phyloP scores from a whole-genome alignment of 192 early-diverging fungal species.

The Rhizoclosmatium globosum region DNA sequence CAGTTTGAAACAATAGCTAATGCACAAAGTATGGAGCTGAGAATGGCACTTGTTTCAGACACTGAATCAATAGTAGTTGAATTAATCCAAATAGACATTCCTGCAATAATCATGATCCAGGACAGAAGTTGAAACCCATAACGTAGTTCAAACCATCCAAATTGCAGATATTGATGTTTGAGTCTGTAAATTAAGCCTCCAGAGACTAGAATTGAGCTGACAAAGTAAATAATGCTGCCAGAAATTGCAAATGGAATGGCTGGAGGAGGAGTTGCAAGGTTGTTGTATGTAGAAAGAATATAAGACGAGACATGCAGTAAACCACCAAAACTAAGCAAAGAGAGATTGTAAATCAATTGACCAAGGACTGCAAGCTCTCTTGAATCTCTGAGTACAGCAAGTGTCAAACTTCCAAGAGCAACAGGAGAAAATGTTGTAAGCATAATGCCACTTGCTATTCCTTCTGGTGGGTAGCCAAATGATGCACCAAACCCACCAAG shows the following conservation, averaged over 20 bases:
- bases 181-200: slow-evolving; percentile 1
- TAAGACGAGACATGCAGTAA: slow-evolving; percentile 2
- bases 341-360: background rate
- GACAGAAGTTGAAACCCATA: slow-evolving; percentile 15
- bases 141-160: background rate
- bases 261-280: background rate
- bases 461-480: background rate
- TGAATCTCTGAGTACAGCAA: slow-evolving; percentile 22
- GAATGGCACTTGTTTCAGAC: background rate
- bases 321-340: slow-evolving; percentile 10
- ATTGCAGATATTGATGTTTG: slow-evolving; percentile 10
- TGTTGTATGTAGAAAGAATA: background rate
- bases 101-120: slow-evolving; percentile 22
- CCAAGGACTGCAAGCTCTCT: background rate
- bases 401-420: background rate
- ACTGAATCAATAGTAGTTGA: background rate
- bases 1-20: background rate
- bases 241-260: slow-evolving; percentile 15
- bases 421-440: slow-evolving; percentile 10
- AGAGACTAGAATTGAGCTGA: background rate
- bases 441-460: slow-evolving; percentile 8
- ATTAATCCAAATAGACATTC: slow-evolving; percentile 16
- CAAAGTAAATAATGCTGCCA: slow-evolving; percentile 9
- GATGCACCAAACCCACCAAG: slow-evolving; percentile 33
- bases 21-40: background rate